Evolutionary conservation across 2,329 filamentous ascomycete genomes (phyloP).

Genomic region (Venturia nashicola): DNA sequence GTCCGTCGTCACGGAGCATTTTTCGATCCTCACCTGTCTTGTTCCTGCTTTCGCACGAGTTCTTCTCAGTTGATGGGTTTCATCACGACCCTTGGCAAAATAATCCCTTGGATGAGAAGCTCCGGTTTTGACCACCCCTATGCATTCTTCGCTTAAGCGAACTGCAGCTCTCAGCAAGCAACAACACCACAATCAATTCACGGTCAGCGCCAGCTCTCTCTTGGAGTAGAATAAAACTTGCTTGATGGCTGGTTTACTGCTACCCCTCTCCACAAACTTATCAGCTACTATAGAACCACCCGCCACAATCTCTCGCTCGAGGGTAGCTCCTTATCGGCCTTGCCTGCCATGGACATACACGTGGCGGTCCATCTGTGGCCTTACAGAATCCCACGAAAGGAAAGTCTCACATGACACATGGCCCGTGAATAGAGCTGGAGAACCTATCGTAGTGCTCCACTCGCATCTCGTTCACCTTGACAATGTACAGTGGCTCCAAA

Average conservation of each 20-base stretch:
- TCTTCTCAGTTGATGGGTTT: background rate
- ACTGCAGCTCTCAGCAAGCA: slow-evolving; percentile 1
- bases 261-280: background rate
- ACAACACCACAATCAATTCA: slow-evolving; percentile 1
- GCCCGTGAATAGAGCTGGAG: background rate
- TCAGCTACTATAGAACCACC: background rate
- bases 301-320: background rate
- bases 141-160: slow-evolving; percentile 1
- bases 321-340: slow-evolving; percentile 1
- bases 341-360: background rate
- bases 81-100: background rate
- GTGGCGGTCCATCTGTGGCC: background rate
- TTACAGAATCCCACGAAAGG: background rate
- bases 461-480: background rate
- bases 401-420: background rate
- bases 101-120: background rate
- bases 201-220: background rate
- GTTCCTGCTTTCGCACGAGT: background rate
- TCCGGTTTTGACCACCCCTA: background rate
- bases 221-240: background rate
- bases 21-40: background rate
- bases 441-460: background rate
- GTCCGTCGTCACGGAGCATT: slow-evolving; percentile 1
- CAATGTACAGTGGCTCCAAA: background rate
- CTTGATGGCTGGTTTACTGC: background rate